Evolutionary conservation across 345 rosid species (phyloP), one percentile per base, ranked within the genome.

Genomic region (Hibiscus syriacus): DNA sequence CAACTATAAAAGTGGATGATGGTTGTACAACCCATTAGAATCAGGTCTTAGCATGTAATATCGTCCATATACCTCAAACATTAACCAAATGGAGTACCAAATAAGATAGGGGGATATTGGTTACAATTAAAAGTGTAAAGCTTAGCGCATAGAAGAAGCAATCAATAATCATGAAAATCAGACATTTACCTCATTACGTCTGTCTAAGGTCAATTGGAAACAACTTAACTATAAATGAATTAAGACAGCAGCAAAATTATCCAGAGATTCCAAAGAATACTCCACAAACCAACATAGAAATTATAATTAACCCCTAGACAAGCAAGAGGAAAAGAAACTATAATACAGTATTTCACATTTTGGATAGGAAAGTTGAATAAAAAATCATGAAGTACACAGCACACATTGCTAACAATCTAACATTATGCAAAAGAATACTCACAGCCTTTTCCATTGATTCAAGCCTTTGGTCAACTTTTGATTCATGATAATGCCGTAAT

Each of bases 371-470:
- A 45, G 41, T 5, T 29, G 23, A 59, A 36, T 2, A 53, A 54
- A 53, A 67, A 17, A 6, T 22, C 0, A 38, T 13, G n/a, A 54
- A 39, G 16, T 6, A 11, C 53, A 55, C 9, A 5, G 30, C 6
- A 30, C 34, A 30, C 34, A 30, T 30, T 1, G n/a, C 26, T 55
- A 29, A 7, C 8, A 9, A n/a, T 12, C 34, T 41, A 34, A 57
- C 14, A 32, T 3, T 8, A 55, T 26, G 67, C 52, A 49, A 38
- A 69, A 57, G 64, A 61, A 62, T 32, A 81, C 89, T 80, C 68
- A 88, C 94, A 71, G 87, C 86, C 34, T 70, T 81, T 63, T 88
- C 94, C 74, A 88, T 86, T 0, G 90, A 84, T 68, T 84, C 86
- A 32, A 88, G 94, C 77, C 87, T 80, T 73, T 74, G 81, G 68